A percentile compares a stretch with the other conserved stretches of the same genome.
These are phyloP conservation scores for Scalesia atractyloides DNA, from an alignment of 129 eudicot genomes.

Conservation along the genomic window DNA sequence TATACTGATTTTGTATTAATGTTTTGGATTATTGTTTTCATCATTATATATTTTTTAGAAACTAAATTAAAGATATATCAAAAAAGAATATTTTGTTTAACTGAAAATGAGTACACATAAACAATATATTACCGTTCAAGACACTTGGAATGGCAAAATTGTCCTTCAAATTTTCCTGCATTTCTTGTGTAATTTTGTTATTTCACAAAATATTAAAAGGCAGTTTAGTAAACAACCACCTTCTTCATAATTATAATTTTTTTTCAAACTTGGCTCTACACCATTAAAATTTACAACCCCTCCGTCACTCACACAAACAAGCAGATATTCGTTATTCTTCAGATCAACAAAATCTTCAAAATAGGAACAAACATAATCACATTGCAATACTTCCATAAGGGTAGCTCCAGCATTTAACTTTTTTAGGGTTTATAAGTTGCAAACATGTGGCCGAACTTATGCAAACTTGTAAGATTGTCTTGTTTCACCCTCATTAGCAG, in stretches of 20 bases:
- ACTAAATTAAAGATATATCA: too few species aligned
- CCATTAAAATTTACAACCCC: not conserved
- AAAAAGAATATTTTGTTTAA: too few species aligned
- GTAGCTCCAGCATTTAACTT: not conserved
- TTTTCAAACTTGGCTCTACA: too few species aligned
- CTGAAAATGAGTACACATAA: too few species aligned
- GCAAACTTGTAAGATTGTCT: not conserved
- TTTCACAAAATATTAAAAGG: constrained; percentile 3
- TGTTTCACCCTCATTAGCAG: not conserved
- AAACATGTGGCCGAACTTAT: not conserved
- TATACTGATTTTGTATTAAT: too few species aligned
- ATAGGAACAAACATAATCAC: constrained; percentile 22
- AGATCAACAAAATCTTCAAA: constrained; percentile 20
- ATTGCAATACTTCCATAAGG: not conserved
- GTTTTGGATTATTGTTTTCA: too few species aligned
- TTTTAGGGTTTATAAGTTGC: constrained; percentile 2
- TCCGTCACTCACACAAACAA: constrained; percentile 3
- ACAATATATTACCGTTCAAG: not conserved
- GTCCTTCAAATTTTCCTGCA: not conserved
- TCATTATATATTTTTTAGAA: too few species aligned
- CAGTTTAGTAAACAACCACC: constrained; percentile 5
- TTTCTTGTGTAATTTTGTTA: not conserved
- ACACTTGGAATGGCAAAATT: not conserved
- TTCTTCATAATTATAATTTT: too few species aligned
- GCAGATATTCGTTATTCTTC: not conserved